Evolutionary conservation across 1,284 basidiomycete genomes (phyloP).

Genomic region (Ceratobasidium sp.): DNA sequence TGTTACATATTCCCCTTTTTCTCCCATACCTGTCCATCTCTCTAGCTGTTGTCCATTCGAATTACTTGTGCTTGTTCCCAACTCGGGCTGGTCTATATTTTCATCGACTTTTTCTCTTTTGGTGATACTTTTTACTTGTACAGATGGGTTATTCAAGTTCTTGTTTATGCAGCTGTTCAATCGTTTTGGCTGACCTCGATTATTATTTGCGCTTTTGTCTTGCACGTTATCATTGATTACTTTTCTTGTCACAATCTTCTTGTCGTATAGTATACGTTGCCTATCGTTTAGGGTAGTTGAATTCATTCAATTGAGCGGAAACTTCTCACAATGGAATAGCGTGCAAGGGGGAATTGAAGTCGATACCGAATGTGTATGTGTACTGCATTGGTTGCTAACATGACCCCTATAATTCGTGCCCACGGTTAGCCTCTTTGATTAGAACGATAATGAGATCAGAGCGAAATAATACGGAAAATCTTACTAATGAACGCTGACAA

Average conservation of each 20-base stretch:
- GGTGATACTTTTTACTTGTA: conserved; percentile 16
- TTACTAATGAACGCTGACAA: too few relatives aligned
- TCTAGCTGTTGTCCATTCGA: neutral
- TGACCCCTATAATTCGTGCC: too few relatives aligned
- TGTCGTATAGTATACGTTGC: conserved; percentile 29
- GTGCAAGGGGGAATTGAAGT: too few relatives aligned
- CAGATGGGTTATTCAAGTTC: conserved; percentile 23
- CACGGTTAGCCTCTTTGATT: too few relatives aligned
- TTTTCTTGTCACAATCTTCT: conserved; percentile 11
- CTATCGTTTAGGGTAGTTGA: conserved; percentile 32
- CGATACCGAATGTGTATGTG: too few relatives aligned
- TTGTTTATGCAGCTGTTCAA: conserved; percentile 16
- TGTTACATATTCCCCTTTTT: conserved; percentile 4
- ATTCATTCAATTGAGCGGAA: conserved; percentile 9
- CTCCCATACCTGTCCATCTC: neutral
- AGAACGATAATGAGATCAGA: too few relatives aligned
- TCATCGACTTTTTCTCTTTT: neutral
- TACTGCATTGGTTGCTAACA: too few relatives aligned
- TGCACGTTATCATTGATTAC: conserved; percentile 36
- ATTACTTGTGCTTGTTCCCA: too few relatives aligned
- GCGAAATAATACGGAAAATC: too few relatives aligned
- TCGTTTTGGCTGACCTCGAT: neutral
- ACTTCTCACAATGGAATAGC: too few relatives aligned
- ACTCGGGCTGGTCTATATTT: too few relatives aligned
- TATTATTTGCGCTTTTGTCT: neutral